A percentile compares a stretch with the other conserved stretches of the same genome.
Conservation (phyloP, 306 rosid genomes). For the Vachellia pachyceras region DNA sequence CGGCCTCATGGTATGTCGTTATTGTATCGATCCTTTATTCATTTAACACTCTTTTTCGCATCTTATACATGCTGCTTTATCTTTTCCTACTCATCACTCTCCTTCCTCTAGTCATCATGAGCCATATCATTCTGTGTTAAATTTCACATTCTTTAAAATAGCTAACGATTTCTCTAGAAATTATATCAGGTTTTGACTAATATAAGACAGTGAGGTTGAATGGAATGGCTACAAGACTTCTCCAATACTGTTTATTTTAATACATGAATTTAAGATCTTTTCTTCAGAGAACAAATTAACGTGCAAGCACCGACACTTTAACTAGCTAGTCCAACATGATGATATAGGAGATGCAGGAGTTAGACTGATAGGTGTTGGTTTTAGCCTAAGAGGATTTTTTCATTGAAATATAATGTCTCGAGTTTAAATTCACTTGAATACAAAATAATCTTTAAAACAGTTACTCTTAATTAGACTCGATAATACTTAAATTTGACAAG, state of each 20-base stretch:
- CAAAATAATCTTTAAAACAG: too few relatives aligned
- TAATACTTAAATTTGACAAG: too few relatives aligned
- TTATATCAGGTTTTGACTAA: not conserved
- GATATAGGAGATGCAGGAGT: too few relatives aligned
- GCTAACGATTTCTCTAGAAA: not conserved
- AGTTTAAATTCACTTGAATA: too few relatives aligned
- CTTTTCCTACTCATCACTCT: not conserved
- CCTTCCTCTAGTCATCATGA: not conserved
- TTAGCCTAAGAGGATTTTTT: too few relatives aligned
- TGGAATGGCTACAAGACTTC: not conserved
- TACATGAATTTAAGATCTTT: not conserved
- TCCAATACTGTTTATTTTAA: not conserved
- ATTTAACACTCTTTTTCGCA: not conserved
- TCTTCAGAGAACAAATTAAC: not conserved
- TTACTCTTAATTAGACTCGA: too few relatives aligned
- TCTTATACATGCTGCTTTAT: not conserved
- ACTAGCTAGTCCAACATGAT: too few relatives aligned
- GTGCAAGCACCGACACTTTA: not conserved
- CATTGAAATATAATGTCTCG: too few relatives aligned
- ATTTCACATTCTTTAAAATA: not conserved
- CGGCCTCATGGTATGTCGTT: constrained; percentile 66
- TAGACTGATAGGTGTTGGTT: too few relatives aligned
- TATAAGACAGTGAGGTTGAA: not conserved
- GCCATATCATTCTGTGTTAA: not conserved
- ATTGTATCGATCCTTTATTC: not conserved